These are phyloP conservation scores for Fraxinus baroniana DNA, from an alignment of 305 asterid species.

Conservation along the genomic window DNA sequence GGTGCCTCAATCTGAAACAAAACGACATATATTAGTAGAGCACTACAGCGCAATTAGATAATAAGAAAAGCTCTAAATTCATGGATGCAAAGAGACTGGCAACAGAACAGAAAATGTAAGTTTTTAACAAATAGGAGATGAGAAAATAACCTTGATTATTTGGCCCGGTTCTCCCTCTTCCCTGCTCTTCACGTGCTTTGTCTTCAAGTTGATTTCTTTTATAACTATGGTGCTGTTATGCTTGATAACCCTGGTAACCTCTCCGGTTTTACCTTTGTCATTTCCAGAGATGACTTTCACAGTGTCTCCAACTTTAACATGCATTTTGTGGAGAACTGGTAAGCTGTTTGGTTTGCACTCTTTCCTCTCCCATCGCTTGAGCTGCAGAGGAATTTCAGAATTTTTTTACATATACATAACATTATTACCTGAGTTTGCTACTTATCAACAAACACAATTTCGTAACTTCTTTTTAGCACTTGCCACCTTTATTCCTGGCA, in stretches of 20 bases:
- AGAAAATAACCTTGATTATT: conserved; percentile 64
- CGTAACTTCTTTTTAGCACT: not conserved
- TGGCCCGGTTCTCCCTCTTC: conserved; percentile 81
- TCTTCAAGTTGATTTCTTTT: conserved; percentile 83
- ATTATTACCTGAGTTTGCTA: not conserved
- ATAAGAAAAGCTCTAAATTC: not conserved
- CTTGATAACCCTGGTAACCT: conserved; percentile 58
- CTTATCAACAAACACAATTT: not conserved
- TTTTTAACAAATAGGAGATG: conserved; percentile 7
- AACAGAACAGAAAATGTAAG: not conserved
- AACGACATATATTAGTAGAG: not conserved
- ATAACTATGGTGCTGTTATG: conserved; percentile 74
- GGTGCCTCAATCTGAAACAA: conserved; percentile 86
- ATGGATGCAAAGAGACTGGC: not conserved
- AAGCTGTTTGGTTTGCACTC: conserved; percentile 95
- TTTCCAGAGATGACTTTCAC: conserved; percentile 87
- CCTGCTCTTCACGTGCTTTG: conserved; percentile 86
- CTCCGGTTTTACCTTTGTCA: conserved; percentile 88
- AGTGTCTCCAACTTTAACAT: conserved; percentile 89
- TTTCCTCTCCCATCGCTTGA: conserved; percentile 89
- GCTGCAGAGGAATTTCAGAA: conserved; percentile 36
- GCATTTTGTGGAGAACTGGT: conserved; percentile 85
- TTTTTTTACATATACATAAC: not conserved
- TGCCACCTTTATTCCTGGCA: not conserved
- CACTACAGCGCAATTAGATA: not conserved